phyloP scores from a whole-genome alignment of 495 filamentous ascomycete genomes.

The Xylaria scruposa region DNA sequence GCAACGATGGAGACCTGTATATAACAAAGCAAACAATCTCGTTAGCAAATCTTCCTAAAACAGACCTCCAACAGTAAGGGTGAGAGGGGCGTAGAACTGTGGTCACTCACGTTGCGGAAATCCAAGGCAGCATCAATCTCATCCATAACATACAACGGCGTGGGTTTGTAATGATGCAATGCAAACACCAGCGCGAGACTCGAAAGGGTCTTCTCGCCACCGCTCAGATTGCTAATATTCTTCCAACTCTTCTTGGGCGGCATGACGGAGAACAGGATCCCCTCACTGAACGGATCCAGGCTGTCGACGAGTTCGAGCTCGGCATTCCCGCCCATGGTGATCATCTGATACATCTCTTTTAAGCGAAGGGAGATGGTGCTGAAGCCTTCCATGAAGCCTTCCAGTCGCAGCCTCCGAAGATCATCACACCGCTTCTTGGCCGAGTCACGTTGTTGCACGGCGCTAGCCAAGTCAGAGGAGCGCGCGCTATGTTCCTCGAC shows the following conservation, averaged over 20 bases:
- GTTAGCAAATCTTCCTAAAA: background rate
- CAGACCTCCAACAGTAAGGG: background rate
- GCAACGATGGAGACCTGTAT: constrained; percentile 93
- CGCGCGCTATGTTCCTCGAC: constrained; percentile 85
- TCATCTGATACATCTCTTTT: constrained; percentile 99
- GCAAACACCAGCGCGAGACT: constrained; percentile 96
- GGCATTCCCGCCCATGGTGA: constrained; percentile 99
- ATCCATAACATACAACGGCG: constrained; percentile 98
- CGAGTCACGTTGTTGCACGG: constrained; percentile 76
- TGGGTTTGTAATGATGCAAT: constrained; percentile 97
- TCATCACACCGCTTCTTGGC: constrained; percentile 92
- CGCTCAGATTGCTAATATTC: constrained; percentile 93
- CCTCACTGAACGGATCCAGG: constrained; percentile 94
- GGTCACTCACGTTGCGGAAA: constrained; percentile 86
- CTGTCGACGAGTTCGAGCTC: constrained; percentile 96
- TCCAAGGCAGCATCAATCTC: constrained; percentile 98
- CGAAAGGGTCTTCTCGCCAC: constrained; percentile 96
- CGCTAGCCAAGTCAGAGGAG: constrained; percentile 76
- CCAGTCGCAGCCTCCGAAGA: constrained; percentile 83
- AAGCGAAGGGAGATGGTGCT: constrained; percentile 90
- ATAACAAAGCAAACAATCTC: background rate
- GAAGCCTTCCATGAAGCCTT: constrained; percentile 99
- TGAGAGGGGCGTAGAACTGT: background rate
- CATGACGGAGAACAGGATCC: constrained; percentile 97
- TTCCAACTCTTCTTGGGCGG: constrained; percentile 99